phyloP scores from a whole-genome alignment of 208 protist species.

The Crithidia mellificae region DNA sequence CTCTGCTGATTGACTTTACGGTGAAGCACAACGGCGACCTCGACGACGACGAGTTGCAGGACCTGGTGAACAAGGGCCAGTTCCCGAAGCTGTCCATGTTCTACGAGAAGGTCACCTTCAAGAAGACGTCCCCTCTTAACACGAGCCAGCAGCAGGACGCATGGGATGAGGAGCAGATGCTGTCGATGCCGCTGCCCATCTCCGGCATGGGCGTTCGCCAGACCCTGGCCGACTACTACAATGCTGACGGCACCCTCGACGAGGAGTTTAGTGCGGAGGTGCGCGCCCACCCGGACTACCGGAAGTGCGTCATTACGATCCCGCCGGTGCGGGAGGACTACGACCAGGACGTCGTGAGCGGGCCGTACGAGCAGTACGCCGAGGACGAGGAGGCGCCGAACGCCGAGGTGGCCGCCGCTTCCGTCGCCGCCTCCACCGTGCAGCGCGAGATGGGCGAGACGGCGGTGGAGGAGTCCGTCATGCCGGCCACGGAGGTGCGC shows the following conservation, averaged over 20 bases:
- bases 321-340: conserved; percentile 63
- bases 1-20: conserved; percentile 61
- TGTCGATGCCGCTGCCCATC: conserved; percentile 35
- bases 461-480: conserved; percentile 4
- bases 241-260: conserved; percentile 49
- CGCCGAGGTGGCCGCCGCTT: conserved; percentile 7
- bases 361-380: conserved; percentile 18
- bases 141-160: conserved; percentile 49
- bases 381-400: conserved; percentile 25
- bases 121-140: conserved; percentile 66
- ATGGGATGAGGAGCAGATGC: conserved; percentile 30
- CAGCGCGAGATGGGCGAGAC: conserved; percentile 5
- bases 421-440: conserved; percentile 5
- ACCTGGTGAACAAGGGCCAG: conserved; percentile 55
- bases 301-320: conserved; percentile 52
- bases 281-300: conserved; percentile 53
- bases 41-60: conserved; percentile 63
- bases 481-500: conserved; percentile 8
- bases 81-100: conserved; percentile 57
- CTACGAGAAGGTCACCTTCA: conserved; percentile 71
- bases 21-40: conserved; percentile 68
- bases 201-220: conserved; percentile 60
- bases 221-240: conserved; percentile 57
- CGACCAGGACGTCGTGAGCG: conserved; percentile 31
- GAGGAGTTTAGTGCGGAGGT: conserved; percentile 53